These are phyloP conservation scores for Gastrolobium villosum DNA, from an alignment of 306 rosid species.

Conservation along the genomic window DNA sequence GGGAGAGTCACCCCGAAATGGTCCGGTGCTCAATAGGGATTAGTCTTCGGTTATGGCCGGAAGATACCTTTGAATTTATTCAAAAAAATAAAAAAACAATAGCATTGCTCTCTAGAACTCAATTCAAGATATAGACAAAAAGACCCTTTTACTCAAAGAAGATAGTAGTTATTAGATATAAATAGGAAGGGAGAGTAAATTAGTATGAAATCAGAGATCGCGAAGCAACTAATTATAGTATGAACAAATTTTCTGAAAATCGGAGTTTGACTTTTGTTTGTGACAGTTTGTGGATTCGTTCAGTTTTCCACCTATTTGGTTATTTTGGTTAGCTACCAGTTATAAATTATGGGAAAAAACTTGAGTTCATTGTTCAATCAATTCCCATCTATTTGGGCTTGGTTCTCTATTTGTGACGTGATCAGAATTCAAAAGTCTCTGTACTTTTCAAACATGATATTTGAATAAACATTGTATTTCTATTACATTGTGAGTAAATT, in stretches of 20 bases:
- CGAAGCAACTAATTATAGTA: background rate
- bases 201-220: background rate
- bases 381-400: background rate
- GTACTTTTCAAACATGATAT: background rate
- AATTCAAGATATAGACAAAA: background rate
- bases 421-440: background rate
- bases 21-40: too few relatives aligned
- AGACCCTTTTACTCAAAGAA: background rate
- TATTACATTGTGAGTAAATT: slow-evolving; percentile 20
- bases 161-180: background rate
- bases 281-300: background rate
- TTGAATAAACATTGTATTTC: slow-evolving; percentile 5
- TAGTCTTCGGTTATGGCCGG: too few relatives aligned
- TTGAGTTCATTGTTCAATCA: too few relatives aligned
- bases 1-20: too few relatives aligned
- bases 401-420: background rate
- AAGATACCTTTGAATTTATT: too few relatives aligned
- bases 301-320: background rate
- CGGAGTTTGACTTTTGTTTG: slow-evolving; percentile 2
- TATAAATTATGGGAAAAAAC: background rate
- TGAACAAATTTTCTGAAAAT: background rate
- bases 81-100: too few relatives aligned
- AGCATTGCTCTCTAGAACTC: background rate
- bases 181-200: background rate
- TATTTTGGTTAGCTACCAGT: background rate